A percentile compares a stretch with the other conserved stretches of the same genome.
Evolutionary conservation across 805 yeast genomes (phyloP).

Genomic region (Zygoascus ofunaensis): DNA sequence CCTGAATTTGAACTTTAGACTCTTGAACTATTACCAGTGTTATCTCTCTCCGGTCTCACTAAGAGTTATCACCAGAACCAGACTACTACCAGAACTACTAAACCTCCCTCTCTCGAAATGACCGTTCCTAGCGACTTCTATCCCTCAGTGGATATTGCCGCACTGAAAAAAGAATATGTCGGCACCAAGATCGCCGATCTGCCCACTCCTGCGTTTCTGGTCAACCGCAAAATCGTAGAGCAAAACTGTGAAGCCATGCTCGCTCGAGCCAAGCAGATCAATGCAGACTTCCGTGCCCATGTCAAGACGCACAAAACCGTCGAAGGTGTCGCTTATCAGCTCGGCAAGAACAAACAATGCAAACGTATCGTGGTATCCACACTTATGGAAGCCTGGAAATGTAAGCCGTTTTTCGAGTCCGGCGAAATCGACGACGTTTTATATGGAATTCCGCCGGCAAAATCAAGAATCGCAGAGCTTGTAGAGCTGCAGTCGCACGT

Average conservation of each 20-base stretch:
- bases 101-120: no score
- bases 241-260: slow-evolving; percentile 45
- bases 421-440: slow-evolving; percentile 41
- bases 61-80: no score
- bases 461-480: slow-evolving; percentile 40
- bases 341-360: slow-evolving; percentile 34
- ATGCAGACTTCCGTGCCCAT: slow-evolving; percentile 53
- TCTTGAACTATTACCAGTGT: neutral
- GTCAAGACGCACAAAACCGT: slow-evolving; percentile 66
- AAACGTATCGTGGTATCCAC: slow-evolving; percentile 59
- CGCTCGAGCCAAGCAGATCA: slow-evolving; percentile 33
- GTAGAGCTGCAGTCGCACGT: slow-evolving; percentile 35
- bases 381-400: slow-evolving; percentile 52
- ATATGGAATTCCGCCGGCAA: slow-evolving; percentile 51
- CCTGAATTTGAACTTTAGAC: neutral
- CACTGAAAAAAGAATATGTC: slow-evolving; percentile 22
- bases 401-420: slow-evolving; percentile 33
- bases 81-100: no score
- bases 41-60: no score
- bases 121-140: slow-evolving; percentile 12
- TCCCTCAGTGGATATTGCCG: slow-evolving; percentile 15
- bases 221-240: slow-evolving; percentile 35
- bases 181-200: slow-evolving; percentile 40
- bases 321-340: slow-evolving; percentile 48
- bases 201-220: slow-evolving; percentile 53